Base-by-base conservation (phyloP, 2,329 filamentous ascomycete genomes). In the Fusarium globosum region DNA sequence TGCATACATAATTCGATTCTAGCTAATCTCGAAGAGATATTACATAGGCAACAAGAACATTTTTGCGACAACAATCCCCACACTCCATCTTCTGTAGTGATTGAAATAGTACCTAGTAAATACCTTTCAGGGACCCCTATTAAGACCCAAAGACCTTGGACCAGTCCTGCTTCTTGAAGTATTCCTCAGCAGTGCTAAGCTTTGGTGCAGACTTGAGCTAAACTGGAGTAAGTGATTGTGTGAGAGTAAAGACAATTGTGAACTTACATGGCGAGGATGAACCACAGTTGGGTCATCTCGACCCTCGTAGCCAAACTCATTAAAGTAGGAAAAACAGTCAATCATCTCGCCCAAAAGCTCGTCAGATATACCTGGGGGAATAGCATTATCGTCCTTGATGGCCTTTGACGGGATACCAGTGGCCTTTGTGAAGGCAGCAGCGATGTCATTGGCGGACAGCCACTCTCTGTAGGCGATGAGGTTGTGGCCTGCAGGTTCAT, bases 391-490 rank as follows among this genome's bases (percentile, higher is more conserved):
- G 5, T 61, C 46, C 9, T 49, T 39, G n/a, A 60, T 21, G 38
- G 43, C 38, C 20, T 51, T 38, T 21, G 71, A 36, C 49, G 61
- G 30, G 12, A 72, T 60, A 16, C 58, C 73, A 15, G 49, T 78
- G 7, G 68, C 75, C 13, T 63, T 43, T 6, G 67, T 68, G n/a
- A 79, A 77, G 1, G 66, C 30, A 3, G 60, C 33, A 4, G 65
- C 65, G 11, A 78, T 46, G 30, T 79, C 78, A 2, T 58, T 65
- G 6, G 41, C 13, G 4, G 68, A 71, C 7, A 79, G 46, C 65
- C 68, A 77, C 28, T 72, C 78, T 36, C 78, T 69, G n/a, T 76
- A 74, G 4, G 46, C 75, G 15, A 79, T 73, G 4, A 79, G 33
- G 30, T 77, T 77, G 30, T 71, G 69, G 2, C 74, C 74, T 3